Base-by-base conservation (phyloP, 768 basidiomycete species). In the Xanthoconium purpureum region DNA sequence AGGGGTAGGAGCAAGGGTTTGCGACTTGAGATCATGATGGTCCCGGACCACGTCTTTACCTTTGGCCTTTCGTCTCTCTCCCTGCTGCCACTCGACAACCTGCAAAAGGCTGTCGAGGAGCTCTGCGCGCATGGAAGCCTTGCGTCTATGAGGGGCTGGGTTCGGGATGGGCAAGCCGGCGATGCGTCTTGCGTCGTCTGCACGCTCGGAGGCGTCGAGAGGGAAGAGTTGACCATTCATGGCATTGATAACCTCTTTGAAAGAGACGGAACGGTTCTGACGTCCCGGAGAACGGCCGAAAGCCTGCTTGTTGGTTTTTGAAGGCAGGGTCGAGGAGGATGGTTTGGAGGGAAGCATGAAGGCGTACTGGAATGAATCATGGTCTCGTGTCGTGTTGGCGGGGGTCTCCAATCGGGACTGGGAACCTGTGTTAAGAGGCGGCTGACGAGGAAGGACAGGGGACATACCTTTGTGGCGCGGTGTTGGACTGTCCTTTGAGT, bases 191-290 rank as follows among this genome's bases (percentile, higher is more conserved):
- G 73, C 66, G 30, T 73, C 72, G 13, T 69, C 67, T 36, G 55
- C 71, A 50, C 63, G 74, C 63, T 62, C 72, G 49, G 59, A 66
- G 36, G 65, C 54, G 32, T 79, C 75, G 6, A 66, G 57, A 2
- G 79, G 82, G 61, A 87, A 87, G 18, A 87, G 73, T 6, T 77
- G 73, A 6, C 85, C 85, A 40, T 80, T 75, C 81, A 87, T 85
- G 65, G 79, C 78, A 44, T 66, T 66, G 43, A 83, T 69, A 48
- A 87, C 84, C 36, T 84, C 81, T 47, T 76, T 74, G 67, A 87
- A 86, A 1, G 80, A 68, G 12, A 87, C 78, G 8, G 75, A 62
- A 20, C 74, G 73, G 20, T 74, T 67, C 11, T 36, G 59, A 37
- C 49, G 58, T 5, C 54, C 60, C 24, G 68, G 24, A 1, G 67